Conservation (phyloP, 2,329 filamentous ascomycete species). For the Curvularia eragrostidis region DNA sequence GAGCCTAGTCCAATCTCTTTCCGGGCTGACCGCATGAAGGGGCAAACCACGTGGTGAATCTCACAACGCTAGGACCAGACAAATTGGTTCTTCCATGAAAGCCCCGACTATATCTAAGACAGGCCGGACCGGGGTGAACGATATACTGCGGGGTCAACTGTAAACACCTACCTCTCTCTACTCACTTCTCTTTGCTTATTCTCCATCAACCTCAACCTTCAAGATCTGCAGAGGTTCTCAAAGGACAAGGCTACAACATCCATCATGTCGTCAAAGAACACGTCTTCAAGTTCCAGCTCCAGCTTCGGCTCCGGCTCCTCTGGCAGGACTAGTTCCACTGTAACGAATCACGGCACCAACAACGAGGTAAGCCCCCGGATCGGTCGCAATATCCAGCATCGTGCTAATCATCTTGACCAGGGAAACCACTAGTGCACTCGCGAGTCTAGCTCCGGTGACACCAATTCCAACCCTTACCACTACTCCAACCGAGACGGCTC, state of each 20-base stretch:
- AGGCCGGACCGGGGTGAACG: neutral
- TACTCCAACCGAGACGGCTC: conserved; percentile 47
- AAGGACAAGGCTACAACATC: neutral
- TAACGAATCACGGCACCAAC: conserved; percentile 52
- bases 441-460: conserved; percentile 46
- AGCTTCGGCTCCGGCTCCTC: conserved; percentile 18
- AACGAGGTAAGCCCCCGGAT: conserved; percentile 27
- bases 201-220: neutral
- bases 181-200: neutral
- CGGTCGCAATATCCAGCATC: neutral
- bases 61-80: neutral
- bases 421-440: conserved; percentile 52
- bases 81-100: neutral
- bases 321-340: conserved; percentile 41
- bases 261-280: conserved; percentile 12
- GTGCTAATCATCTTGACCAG: conserved; percentile 20
- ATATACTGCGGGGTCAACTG: neutral
- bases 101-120: neutral
- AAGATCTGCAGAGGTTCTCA: neutral
- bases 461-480: conserved; percentile 50
- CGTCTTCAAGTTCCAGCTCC: conserved; percentile 20
- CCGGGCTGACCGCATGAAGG: neutral
- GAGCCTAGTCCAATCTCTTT: neutral
- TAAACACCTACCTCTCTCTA: neutral
- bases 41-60: conserved; percentile 3